Conservation (phyloP, 768 basidiomycete genomes). For the Podaxis rugospora region DNA sequence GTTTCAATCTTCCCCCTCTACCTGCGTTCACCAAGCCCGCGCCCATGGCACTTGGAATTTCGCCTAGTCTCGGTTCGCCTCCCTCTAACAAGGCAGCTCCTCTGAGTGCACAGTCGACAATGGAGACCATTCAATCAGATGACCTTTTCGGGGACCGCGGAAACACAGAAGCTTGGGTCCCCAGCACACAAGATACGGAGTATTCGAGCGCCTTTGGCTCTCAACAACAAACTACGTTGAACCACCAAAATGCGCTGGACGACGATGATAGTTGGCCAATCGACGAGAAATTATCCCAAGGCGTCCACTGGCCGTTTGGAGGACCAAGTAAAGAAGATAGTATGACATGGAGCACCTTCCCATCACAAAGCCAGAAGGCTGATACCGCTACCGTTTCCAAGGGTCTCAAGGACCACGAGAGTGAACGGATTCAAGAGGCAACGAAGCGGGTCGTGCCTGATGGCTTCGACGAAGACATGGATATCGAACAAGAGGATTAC, state of each 20-base stretch:
- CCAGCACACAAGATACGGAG: slow-evolving; percentile 57
- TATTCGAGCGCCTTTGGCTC: slow-evolving; percentile 34
- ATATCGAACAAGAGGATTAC: slow-evolving; percentile 24
- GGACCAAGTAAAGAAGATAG: slow-evolving; percentile 57
- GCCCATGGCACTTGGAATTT: slow-evolving; percentile 43
- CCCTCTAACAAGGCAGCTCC: slow-evolving; percentile 20
- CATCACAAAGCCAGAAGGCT: slow-evolving; percentile 50
- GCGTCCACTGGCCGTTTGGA: slow-evolving; percentile 60
- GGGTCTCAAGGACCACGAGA: slow-evolving; percentile 8
- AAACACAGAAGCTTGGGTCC: slow-evolving; percentile 47
- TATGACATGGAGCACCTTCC: slow-evolving; percentile 71
- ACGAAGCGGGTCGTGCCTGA: slow-evolving; percentile 20
- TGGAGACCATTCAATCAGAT: slow-evolving; percentile 50
- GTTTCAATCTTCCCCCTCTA: slow-evolving; percentile 21
- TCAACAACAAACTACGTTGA: slow-evolving; percentile 23
- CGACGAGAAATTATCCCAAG: slow-evolving; percentile 55
- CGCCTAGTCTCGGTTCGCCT: slow-evolving; percentile 26
- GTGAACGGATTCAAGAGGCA: neutral
- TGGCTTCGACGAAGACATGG: slow-evolving; percentile 33
- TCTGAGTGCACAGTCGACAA: slow-evolving; percentile 49
- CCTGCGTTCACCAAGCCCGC: slow-evolving; percentile 36
- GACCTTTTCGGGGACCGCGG: slow-evolving; percentile 44
- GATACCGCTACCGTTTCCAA: slow-evolving; percentile 31
- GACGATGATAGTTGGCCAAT: slow-evolving; percentile 78
- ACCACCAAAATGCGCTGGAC: slow-evolving; percentile 32